Conservation (phyloP, 2,329 filamentous ascomycete genomes). For the Clonostachys sp. region DNA sequence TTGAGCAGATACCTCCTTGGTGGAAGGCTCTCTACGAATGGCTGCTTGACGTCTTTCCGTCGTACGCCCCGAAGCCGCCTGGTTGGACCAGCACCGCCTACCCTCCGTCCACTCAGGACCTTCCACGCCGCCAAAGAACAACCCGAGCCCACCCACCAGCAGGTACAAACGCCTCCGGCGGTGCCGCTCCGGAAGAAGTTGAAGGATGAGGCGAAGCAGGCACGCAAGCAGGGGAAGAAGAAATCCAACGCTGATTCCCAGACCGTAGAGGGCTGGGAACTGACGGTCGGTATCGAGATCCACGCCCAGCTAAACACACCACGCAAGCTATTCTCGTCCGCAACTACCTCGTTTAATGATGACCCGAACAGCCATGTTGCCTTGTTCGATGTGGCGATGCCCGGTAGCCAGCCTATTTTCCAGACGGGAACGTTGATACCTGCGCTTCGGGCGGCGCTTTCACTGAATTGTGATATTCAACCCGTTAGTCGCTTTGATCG, state of each 20-base stretch:
- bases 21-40: constrained; percentile 34
- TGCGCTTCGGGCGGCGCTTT: constrained; percentile 83
- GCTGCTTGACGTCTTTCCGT: constrained; percentile 26
- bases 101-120: constrained; percentile 10
- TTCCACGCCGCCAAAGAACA: constrained; percentile 19
- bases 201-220: constrained; percentile 66
- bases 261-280: constrained; percentile 71
- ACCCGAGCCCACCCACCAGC: constrained; percentile 11
- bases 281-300: constrained; percentile 95
- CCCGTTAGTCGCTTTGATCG: constrained; percentile 80
- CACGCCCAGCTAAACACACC: constrained; percentile 92
- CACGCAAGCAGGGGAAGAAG: constrained; percentile 58
- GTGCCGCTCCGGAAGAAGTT: constrained; percentile 66
- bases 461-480: constrained; percentile 76
- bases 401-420: constrained; percentile 83
- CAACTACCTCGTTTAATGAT: constrained; percentile 59
- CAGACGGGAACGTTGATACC: constrained; percentile 80
- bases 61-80: constrained; percentile 2
- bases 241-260: constrained; percentile 40
- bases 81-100: neutral
- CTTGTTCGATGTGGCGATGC: constrained; percentile 83
- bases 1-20: constrained; percentile 44
- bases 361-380: constrained; percentile 82
- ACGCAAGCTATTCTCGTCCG: constrained; percentile 83
- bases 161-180: constrained; percentile 8